Base-by-base conservation (phyloP, 352 stramenopile genomes). In the Pythium grandisporangium region DNA sequence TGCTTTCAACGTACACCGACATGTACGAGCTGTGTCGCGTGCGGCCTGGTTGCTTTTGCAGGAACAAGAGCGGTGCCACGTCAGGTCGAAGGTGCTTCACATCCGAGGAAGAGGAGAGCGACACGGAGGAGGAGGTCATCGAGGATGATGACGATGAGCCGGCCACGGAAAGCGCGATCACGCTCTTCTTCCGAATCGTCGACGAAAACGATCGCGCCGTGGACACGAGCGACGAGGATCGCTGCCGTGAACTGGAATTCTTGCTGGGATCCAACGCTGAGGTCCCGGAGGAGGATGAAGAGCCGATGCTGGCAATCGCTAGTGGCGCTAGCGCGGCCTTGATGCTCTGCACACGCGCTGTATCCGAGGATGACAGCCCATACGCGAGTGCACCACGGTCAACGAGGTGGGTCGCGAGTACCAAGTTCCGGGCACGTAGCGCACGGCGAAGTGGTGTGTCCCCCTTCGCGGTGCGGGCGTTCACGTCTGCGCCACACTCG, bases 11-110 rank as follows among this genome's bases (percentile, higher is more conserved):
- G 47, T 88, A 92, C 14, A 88, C 53, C 6, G 76, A 88, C 16
- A 87, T 66, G 44, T 92, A 92, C 38, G 70, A 88, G 52, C 79
- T 92, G 52, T 92, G 58, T 25, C 66, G 66, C 1, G 85, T 60
- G 50, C 72, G 73, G 13, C 79, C 76, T 0, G 75, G 79, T 21
- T 86, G 71, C 35, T 85, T 88, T 37, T 82, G 63, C 13, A 89
- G 37, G 30, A 90, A 90, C 3, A 86, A 51, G 33, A 78, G 47
- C 2, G 76, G 75, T 55, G 63, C 42, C 46, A 37, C 37, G 48
- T 44, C 47, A 22, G 20, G 33, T n/a, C n/a, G n/a, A n/a, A n/a
- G n/a, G n/a, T n/a, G n/a, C n/a, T n/a, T n/a, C n/a, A n/a, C n/a
- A n/a, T n/a, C n/a, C n/a, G n/a, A n/a, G n/a, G n/a, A n/a, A n/a